Percentiles rank a stretch among this genome's conserved stretches.
Evolutionary conservation across 164 flowering plant genomes (phyloP).

Genomic region (Echeveria elegans): DNA sequence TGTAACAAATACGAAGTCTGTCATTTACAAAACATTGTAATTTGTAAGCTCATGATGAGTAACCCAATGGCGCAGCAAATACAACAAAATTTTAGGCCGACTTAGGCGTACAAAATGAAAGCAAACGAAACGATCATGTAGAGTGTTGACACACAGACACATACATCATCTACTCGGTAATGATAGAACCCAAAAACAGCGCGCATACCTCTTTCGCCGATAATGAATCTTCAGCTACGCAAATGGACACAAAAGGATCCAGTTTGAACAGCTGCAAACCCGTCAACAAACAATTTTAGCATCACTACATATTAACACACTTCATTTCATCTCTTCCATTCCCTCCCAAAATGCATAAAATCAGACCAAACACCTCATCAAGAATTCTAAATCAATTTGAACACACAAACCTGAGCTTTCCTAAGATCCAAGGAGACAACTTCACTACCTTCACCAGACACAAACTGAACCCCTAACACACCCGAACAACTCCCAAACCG

Average conservation of each 20-base stretch:
- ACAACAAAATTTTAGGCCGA: background rate
- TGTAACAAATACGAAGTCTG: background rate
- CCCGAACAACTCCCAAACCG: conserved; percentile 35
- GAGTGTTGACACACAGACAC: too few species aligned
- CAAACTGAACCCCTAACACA: conserved; percentile 36
- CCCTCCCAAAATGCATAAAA: background rate
- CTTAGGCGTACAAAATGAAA: too few species aligned
- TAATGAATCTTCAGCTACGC: conserved; percentile 42
- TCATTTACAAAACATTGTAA: background rate
- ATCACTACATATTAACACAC: background rate
- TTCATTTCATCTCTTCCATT: too few species aligned
- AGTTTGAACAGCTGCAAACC: conserved; percentile 55
- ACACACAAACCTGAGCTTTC: conserved; percentile 35
- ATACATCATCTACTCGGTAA: too few species aligned
- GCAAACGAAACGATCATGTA: too few species aligned
- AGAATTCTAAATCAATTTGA: background rate
- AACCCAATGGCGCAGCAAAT: background rate
- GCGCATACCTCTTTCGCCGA: conserved; percentile 34
- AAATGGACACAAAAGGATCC: conserved; percentile 45
- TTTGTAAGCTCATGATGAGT: background rate
- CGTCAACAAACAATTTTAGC: background rate
- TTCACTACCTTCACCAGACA: conserved; percentile 25
- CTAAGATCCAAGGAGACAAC: conserved; percentile 31
- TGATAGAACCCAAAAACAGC: too few species aligned
- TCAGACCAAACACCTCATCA: background rate